These are phyloP conservation scores for Exophiala sideris DNA, from an alignment of 2,329 filamentous ascomycete species.

Conservation along the genomic window DNA sequence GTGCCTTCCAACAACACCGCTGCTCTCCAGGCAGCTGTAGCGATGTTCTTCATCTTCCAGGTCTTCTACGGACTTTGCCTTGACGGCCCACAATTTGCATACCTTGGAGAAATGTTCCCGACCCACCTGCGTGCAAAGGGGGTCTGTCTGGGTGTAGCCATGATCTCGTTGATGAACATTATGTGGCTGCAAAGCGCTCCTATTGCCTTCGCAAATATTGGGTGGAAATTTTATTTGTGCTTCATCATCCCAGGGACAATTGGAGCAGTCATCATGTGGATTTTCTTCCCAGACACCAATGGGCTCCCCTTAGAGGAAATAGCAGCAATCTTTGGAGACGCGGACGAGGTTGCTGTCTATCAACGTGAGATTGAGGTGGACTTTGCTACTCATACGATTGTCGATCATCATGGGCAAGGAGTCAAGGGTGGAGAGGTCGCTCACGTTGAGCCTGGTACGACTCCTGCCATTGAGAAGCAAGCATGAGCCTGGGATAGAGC, in stretches of 20 bases:
- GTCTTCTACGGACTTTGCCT: conserved; percentile 43
- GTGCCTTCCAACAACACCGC: conserved; percentile 34
- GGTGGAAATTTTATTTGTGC: conserved; percentile 41
- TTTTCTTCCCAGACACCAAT: conserved; percentile 33
- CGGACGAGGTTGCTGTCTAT: conserved; percentile 24
- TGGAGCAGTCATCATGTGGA: conserved; percentile 26
- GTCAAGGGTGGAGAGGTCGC: background rate
- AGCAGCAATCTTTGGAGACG: conserved; percentile 29
- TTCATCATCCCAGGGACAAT: conserved; percentile 32
- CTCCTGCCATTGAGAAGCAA: background rate
- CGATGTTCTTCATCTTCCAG: conserved; percentile 42
- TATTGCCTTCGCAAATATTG: conserved; percentile 32
- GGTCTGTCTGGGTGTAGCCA: conserved; percentile 33
- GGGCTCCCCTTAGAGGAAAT: conserved; percentile 33
- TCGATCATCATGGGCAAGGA: conserved; percentile 4
- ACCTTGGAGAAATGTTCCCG: conserved; percentile 46
- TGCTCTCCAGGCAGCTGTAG: conserved; percentile 36
- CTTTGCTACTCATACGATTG: conserved; percentile 16
- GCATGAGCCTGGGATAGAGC: too few species aligned
- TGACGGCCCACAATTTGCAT: conserved; percentile 49
- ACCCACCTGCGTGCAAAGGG: conserved; percentile 36
- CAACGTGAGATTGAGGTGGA: conserved; percentile 21
- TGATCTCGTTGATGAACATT: conserved; percentile 37
- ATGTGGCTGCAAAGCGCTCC: conserved; percentile 36
- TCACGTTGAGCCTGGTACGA: background rate